A percentile compares a stretch with the other conserved stretches of the same genome.
Evolutionary conservation across 371 early-diverging fungal genomes (phyloP).

Genomic region (Mucor saturninus): DNA sequence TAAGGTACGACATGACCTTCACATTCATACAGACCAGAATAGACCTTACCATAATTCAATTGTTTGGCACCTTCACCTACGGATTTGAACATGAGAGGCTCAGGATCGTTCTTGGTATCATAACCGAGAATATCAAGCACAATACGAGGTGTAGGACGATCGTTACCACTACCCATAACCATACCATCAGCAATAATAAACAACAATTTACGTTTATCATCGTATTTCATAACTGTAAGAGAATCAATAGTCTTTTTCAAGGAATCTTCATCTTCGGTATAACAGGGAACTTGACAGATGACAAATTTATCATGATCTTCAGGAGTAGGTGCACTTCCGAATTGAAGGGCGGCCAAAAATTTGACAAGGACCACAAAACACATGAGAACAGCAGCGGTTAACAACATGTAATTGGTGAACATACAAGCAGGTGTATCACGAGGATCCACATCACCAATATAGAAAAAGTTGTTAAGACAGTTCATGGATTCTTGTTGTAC

Average conservation of each 20-base stretch:
- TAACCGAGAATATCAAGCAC: slow-evolving; percentile 92
- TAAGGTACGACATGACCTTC: slow-evolving; percentile 89
- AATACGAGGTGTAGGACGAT: slow-evolving; percentile 94
- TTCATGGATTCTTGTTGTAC: slow-evolving; percentile 40
- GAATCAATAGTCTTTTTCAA: slow-evolving; percentile 92
- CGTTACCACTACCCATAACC: slow-evolving; percentile 95
- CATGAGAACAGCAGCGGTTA: slow-evolving; percentile 76
- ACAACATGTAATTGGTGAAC: slow-evolving; percentile 84
- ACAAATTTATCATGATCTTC: slow-evolving; percentile 90
- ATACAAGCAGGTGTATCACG: slow-evolving; percentile 77
- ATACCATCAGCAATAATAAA: slow-evolving; percentile 89
- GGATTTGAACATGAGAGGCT: slow-evolving; percentile 88
- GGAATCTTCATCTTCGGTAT: slow-evolving; percentile 96
- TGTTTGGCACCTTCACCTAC: slow-evolving; percentile 88
- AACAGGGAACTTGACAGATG: slow-evolving; percentile 95
- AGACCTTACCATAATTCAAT: slow-evolving; percentile 95
- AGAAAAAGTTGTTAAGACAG: slow-evolving; percentile 84
- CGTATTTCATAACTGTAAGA: slow-evolving; percentile 83
- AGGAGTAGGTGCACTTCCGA: slow-evolving; percentile 75
- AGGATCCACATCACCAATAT: slow-evolving; percentile 82
- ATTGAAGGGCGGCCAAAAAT: slow-evolving; percentile 89
- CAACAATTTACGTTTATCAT: slow-evolving; percentile 92
- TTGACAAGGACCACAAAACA: slow-evolving; percentile 83
- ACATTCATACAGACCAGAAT: slow-evolving; percentile 92
- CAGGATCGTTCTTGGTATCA: slow-evolving; percentile 81